Conservation (phyloP, 2,329 filamentous ascomycete species). For the Alternaria alternata region DNA sequence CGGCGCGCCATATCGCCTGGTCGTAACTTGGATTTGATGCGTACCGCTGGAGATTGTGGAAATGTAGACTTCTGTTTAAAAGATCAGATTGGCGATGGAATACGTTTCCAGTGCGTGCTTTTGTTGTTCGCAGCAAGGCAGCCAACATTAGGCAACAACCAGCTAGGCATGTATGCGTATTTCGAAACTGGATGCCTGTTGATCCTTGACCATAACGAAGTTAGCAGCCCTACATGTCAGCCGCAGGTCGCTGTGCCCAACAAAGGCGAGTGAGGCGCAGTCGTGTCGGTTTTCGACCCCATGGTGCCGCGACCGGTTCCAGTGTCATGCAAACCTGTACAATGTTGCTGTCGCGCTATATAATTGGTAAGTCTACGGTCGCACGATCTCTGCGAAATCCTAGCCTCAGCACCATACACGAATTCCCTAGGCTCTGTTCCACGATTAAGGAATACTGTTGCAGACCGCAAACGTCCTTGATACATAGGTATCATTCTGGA, state of each 20-base stretch:
- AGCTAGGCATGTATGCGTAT: not conserved
- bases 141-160: not conserved
- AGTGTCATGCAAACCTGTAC: not conserved
- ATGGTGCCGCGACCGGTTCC: too few species aligned
- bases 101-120: not conserved
- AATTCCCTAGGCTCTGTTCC: rapidly evolving
- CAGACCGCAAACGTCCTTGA: too few species aligned
- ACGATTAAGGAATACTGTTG: too few species aligned
- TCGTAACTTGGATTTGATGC: not conserved
- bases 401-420: not conserved
- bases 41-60: too few species aligned
- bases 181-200: not conserved
- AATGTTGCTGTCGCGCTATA: not conserved
- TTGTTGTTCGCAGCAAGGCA: not conserved
- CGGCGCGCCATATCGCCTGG: not conserved
- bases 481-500: too few species aligned
- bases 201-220: not conserved
- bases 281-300: not conserved
- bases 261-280: not conserved
- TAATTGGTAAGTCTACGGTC: not conserved
- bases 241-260: not conserved
- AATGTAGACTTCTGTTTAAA: not conserved
- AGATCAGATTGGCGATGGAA: not conserved
- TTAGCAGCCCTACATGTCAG: not conserved
- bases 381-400: not conserved